These are phyloP conservation scores for Elymus sibiricus DNA, from an alignment of 176 grass and related monocot species.

Conservation along the genomic window DNA sequence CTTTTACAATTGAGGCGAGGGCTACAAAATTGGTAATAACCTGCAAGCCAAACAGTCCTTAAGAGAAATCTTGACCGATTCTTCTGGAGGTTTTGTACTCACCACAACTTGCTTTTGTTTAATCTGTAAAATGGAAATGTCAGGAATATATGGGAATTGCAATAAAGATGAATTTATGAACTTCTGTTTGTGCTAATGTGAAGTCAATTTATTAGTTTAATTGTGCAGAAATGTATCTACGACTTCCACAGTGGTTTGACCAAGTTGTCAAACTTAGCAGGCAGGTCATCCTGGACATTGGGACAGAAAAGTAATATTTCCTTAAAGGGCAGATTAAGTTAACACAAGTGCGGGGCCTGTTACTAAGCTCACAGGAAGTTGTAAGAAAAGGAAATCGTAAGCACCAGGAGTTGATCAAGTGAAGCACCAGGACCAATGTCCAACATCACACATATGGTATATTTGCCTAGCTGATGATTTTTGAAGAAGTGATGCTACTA, in stretches of 20 bases:
- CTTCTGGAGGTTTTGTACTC: constrained; percentile 57
- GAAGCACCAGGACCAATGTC: background rate
- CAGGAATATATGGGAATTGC: constrained; percentile 7
- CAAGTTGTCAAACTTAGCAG: background rate
- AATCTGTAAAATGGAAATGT: constrained; percentile 34
- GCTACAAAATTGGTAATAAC: constrained; percentile 28
- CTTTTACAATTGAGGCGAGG: background rate
- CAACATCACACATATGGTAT: background rate
- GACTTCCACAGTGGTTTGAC: background rate
- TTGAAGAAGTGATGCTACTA: background rate
- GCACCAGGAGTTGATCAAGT: background rate
- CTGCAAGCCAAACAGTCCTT: constrained; percentile 99
- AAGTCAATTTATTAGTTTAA: background rate
- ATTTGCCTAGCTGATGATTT: background rate
- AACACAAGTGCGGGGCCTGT: background rate
- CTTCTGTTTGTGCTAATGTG: background rate
- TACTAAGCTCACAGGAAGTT: background rate
- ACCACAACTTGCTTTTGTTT: constrained; percentile 52
- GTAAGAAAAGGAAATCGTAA: background rate
- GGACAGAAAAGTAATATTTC: background rate
- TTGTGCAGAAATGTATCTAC: background rate
- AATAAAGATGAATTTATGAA: background rate
- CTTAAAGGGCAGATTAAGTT: background rate
- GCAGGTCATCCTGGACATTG: background rate
- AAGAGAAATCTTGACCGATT: constrained; percentile 92